Evolutionary conservation across 306 rosid genomes (phyloP), one percentile per base, ranked within the genome.

Genomic region (Quercus aquifolioides): DNA sequence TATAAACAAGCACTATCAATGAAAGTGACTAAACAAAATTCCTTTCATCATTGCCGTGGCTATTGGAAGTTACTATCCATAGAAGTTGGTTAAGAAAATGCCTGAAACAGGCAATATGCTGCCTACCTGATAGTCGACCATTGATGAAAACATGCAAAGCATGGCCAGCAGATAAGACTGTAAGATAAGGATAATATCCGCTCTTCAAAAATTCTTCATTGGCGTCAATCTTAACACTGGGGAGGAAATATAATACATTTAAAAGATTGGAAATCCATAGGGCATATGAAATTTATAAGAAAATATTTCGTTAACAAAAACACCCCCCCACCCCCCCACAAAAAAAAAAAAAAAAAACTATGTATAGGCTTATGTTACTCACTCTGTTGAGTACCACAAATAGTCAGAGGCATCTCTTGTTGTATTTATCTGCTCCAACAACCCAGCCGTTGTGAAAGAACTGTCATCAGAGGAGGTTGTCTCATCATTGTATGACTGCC

Each of bases 331-430:
- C 43, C 2, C 8, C 0, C 2, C 43, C 43, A 2, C 43, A 25
- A 55, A 76, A 55, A 76, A 57, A 41, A 19, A 56, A 56, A 75
- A 74, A 52, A n/a, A 20, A 60, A 3, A 58, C 41, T n/a, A 1
- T 6, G 54, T 43, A 65, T 58, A 19, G 74, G 58, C 62, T 38
- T 46, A 30, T 68, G 76, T 69, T 76, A 95, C 99, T 93, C 85
- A 95, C 99, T 95, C 99, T 84, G 99, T 95, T 59, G 91, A 79
- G 90, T 95, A 95, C 99, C 99, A 95, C 91, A 95, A 83, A 82
- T 95, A 93, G 77, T 95, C 99, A 33, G 99, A 84, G 63, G 86
- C 78, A 84, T 95, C 99, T 79, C 99, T 89, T 49, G 99, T 95
- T 80, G 93, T 89, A 85, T 95, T 95, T 80, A 95, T 83, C 89